Percentiles rank a stretch among this genome's conserved stretches.
These are phyloP conservation scores for Clitoria ternatea DNA, from an alignment of 306 rosid species.

Conservation along the genomic window DNA sequence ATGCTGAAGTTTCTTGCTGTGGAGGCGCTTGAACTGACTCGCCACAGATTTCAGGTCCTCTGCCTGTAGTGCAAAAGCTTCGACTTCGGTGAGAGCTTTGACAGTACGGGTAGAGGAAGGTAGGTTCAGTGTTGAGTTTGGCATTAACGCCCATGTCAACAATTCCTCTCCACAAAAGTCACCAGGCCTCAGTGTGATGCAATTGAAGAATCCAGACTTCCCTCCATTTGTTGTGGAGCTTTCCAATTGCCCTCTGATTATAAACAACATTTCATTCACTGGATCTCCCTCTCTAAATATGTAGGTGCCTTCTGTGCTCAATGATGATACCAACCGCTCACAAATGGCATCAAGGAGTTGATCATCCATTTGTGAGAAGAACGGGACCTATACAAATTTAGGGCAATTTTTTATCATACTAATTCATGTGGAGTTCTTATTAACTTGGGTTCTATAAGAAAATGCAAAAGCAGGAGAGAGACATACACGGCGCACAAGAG, in stretches of 20 bases:
- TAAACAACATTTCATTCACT: constrained; percentile 75
- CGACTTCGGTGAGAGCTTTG: constrained; percentile 67
- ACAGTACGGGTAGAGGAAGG: constrained; percentile 87
- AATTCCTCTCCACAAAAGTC: constrained; percentile 89
- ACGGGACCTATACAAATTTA: constrained; percentile 59
- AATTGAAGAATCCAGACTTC: constrained; percentile 72
- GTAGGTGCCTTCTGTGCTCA: constrained; percentile 69
- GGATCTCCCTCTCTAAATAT: constrained; percentile 77
- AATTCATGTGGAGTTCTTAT: no score
- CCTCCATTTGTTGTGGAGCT: constrained; percentile 93
- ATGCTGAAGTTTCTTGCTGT: constrained; percentile 60
- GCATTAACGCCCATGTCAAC: constrained; percentile 90
- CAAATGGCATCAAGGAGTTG: constrained; percentile 94
- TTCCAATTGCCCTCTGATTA: constrained; percentile 85
- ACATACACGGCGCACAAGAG: constrained; percentile 85
- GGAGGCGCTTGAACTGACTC: constrained; percentile 78
- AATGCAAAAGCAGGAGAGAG: no score
- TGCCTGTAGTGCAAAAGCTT: constrained; percentile 77
- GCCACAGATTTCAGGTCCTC: constrained; percentile 81
- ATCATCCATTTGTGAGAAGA: constrained; percentile 97
- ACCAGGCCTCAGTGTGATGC: constrained; percentile 75
- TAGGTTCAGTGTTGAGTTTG: constrained; percentile 59
- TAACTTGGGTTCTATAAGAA: no score
- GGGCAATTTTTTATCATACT: not conserved
- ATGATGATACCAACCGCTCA: constrained; percentile 71